These are phyloP conservation scores for Sclerotinia trifoliorum DNA, from an alignment of 2,329 filamentous ascomycete species.

Conservation along the genomic window DNA sequence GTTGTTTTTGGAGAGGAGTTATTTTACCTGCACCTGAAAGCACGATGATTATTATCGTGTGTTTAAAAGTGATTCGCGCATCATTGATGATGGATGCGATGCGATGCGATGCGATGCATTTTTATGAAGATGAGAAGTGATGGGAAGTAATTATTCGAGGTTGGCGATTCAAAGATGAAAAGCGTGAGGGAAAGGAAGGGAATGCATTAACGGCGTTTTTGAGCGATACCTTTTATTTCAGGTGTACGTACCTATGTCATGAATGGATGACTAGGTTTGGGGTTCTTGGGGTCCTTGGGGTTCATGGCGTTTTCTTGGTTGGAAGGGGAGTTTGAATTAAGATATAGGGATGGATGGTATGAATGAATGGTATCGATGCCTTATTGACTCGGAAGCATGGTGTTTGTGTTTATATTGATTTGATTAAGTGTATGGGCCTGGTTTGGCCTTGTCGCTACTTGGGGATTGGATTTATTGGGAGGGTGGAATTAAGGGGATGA, in stretches of 20 bases:
- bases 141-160: constrained; percentile 9
- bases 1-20: background rate
- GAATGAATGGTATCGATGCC: constrained; percentile 10
- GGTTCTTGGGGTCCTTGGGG: background rate
- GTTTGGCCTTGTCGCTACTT: background rate
- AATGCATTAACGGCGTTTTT: constrained; percentile 11
- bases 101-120: background rate
- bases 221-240: constrained; percentile 10
- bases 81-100: background rate
- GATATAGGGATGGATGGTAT: constrained; percentile 7
- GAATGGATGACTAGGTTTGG: constrained; percentile 5
- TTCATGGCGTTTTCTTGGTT: constrained; percentile 5
- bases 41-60: background rate
- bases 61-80: background rate
- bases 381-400: constrained; percentile 13
- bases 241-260: background rate
- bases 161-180: background rate
- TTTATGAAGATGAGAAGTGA: constrained; percentile 1
- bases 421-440: background rate
- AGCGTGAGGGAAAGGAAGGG: background rate
- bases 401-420: constrained; percentile 12
- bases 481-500: too few species aligned
- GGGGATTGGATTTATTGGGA: background rate
- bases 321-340: background rate
- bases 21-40: background rate